Conservation (phyloP, 768 basidiomycete genomes). For the Rhizopogon sp. region DNA sequence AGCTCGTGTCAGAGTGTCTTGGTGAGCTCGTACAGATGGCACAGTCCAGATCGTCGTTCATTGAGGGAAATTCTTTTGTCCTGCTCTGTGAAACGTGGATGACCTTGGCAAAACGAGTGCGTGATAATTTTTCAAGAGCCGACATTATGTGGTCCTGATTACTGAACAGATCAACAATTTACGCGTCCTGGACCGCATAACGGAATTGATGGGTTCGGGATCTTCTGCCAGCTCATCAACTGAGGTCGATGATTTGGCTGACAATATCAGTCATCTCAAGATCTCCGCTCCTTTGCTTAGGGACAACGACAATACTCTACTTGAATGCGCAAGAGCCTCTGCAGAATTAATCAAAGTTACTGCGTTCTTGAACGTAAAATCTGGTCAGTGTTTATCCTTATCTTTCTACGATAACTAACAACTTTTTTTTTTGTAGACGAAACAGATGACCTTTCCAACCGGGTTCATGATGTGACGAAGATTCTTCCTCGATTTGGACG, state of each 20-base stretch:
- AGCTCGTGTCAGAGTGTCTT: conserved; percentile 38
- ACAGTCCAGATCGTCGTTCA: conserved; percentile 37
- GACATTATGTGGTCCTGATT: background rate
- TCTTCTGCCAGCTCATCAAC: background rate
- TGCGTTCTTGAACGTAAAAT: conserved; percentile 24
- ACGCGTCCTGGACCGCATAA: conserved; percentile 42
- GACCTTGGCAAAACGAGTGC: conserved; percentile 58
- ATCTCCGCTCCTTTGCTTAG: background rate
- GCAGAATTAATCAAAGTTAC: conserved; percentile 41
- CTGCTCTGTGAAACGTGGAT: conserved; percentile 72
- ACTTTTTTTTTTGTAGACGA: background rate
- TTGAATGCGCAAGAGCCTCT: conserved; percentile 37
- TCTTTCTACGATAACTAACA: background rate
- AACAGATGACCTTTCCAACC: conserved; percentile 14
- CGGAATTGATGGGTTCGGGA: conserved; percentile 29
- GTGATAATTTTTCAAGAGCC: conserved; percentile 6
- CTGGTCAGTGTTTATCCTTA: background rate
- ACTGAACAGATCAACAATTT: conserved; percentile 42
- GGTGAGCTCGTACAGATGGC: conserved; percentile 37
- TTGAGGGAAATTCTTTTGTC: conserved; percentile 48
- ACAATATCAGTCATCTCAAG: conserved; percentile 15
- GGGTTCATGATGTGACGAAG: conserved; percentile 14
- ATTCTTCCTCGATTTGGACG: conserved; percentile 15
- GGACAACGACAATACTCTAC: conserved; percentile 13
- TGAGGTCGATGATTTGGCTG: conserved; percentile 14